Base-by-base conservation (phyloP, 225 moss, liverwort and hornwort species). In the Physcomitrium patens region DNA sequence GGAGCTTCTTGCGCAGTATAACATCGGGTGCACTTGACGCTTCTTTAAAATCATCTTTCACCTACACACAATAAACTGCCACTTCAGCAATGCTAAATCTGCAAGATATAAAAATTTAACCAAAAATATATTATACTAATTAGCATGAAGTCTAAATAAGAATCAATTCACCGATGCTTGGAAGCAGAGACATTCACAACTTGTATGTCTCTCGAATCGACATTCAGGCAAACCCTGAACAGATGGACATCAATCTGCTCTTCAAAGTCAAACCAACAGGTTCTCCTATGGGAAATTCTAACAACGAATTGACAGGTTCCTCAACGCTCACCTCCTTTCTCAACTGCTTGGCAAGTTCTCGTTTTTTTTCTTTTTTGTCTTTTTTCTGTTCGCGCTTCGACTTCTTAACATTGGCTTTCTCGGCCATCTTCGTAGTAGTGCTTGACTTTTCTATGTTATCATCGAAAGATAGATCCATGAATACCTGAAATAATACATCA, bases 21-120 rank as follows among this genome's bases (percentile, higher is more conserved):
- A 84, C 77, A 78, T 95, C 93, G 28, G 99, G 95, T 59, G 90
- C 77, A 63, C 85, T 89, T 50, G 87, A 87, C 41, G 91, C 87
- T 92, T 99, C 95, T 78, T 91, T 95, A 55, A 99, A 99, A 71
- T 99, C 99, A 72, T 89, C 89, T 80, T 92, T 81, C 64, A 99
- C 99, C 97, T 99, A 65, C 16, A 45, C n/a, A 71, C 67, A 69
- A 37, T 50, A 67, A 79, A 68, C 9, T n/a, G 52, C 19, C 45
- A 22, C 57, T 67, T 86, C 68, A 83, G 43, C 41, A 28, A 20
- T 45, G 54, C 60, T 13, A 69, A 55, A 67, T 37, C 15, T 31
- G 31, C 31, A 28, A 3, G 62, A 28, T 44, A 43, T 12, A 2
- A 37, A 2, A 54, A 2, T 12, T 70, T 42, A 10, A 51, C 20